A percentile compares a stretch with the other conserved stretches of the same genome.
phyloP scores from a whole-genome alignment of 257 asterid species.

The Fraxinus quadrangulata region DNA sequence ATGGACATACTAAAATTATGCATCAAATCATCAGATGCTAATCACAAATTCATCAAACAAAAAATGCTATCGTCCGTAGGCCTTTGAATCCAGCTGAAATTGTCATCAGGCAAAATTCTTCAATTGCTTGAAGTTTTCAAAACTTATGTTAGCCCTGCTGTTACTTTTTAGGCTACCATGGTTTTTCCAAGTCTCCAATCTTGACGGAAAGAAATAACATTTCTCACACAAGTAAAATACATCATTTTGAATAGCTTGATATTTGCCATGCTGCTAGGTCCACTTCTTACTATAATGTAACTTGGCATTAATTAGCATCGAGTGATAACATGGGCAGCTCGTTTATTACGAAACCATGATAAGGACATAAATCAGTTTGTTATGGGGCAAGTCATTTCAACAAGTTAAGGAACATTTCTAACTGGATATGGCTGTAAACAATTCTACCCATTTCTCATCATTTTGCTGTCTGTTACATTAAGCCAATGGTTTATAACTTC shows the following conservation, averaged over 20 bases:
- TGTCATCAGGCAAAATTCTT: neutral
- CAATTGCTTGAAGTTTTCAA: neutral
- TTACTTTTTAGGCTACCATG: neutral
- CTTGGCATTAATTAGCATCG: constrained; percentile 15
- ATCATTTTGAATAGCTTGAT: constrained; percentile 13
- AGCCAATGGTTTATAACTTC: neutral
- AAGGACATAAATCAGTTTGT: constrained; percentile 2
- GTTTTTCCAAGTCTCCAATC: constrained; percentile 4
- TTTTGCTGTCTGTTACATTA: constrained; percentile 1
- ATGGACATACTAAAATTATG: neutral
- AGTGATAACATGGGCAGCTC: neutral
- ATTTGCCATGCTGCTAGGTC: neutral
- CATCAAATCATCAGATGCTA: constrained; percentile 20
- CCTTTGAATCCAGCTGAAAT: constrained; percentile 1
- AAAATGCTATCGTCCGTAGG: constrained; percentile 7
- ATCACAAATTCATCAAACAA: constrained; percentile 15
- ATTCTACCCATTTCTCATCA: constrained; percentile 15
- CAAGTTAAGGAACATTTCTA: constrained; percentile 3
- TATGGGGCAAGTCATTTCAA: neutral
- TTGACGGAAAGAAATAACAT: constrained; percentile 2
- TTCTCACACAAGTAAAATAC: neutral
- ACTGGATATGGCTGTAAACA: constrained; percentile 2
- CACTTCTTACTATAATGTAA: constrained; percentile 5
- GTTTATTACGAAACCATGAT: constrained; percentile 18
- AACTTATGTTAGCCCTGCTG: constrained; percentile 7